A percentile compares a stretch with the other conserved stretches of the same genome.
These are phyloP conservation scores for Acer yangbiense DNA, from an alignment of 345 rosid genomes.

Conservation along the genomic window DNA sequence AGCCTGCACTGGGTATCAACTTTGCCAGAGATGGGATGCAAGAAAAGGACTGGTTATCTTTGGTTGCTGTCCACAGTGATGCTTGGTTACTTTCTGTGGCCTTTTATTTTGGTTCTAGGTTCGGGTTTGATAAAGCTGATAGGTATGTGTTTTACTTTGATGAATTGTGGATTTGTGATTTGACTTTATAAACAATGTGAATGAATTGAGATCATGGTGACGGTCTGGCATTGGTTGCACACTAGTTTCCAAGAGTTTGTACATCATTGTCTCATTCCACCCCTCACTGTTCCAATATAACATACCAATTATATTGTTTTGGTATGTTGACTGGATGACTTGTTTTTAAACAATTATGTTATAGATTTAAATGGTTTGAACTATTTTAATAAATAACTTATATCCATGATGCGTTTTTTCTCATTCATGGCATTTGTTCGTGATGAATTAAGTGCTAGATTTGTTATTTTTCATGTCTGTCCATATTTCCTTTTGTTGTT, in stretches of 20 bases:
- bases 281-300: not conserved
- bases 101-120: constrained; percentile 59
- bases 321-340: not conserved
- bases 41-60: constrained; percentile 62
- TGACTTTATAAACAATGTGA: constrained; percentile 8
- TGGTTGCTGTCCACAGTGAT: constrained; percentile 63
- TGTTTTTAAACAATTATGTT: not conserved
- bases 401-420: not conserved
- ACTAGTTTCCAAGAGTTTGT: not conserved
- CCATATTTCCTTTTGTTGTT: not conserved
- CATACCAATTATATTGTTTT: not conserved
- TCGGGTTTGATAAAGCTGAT: constrained; percentile 57
- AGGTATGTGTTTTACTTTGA: constrained; percentile 34
- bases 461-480: not conserved
- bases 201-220: not conserved
- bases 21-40: constrained; percentile 71
- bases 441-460: not conserved
- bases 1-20: constrained; percentile 63
- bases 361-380: not conserved
- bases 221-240: constrained; percentile 1
- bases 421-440: not conserved
- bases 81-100: constrained; percentile 64
- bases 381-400: not conserved
- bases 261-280: not conserved
- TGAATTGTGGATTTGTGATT: not conserved